These are phyloP conservation scores for Candida ipomoeae DNA, from an alignment of 805 yeast genomes.

Conservation along the genomic window DNA sequence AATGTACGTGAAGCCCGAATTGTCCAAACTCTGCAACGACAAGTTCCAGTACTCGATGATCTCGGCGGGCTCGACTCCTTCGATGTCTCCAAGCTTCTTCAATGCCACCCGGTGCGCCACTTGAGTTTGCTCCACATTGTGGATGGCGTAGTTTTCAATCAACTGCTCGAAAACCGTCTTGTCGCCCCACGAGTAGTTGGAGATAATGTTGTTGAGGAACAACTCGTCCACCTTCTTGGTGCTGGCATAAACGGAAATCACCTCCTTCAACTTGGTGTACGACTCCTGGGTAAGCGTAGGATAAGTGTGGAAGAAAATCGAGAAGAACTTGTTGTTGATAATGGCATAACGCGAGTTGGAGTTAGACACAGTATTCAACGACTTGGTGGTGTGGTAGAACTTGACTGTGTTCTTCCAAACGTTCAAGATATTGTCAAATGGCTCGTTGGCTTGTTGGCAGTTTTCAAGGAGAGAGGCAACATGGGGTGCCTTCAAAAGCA, in stretches of 20 bases:
- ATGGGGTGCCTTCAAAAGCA: slow-evolving; percentile 68
- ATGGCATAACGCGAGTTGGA: slow-evolving; percentile 70
- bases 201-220: slow-evolving; percentile 72
- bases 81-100: slow-evolving; percentile 67
- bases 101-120: slow-evolving; percentile 70
- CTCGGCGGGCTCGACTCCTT: slow-evolving; percentile 45
- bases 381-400: slow-evolving; percentile 44
- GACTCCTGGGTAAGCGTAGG: slow-evolving; percentile 52
- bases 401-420: slow-evolving; percentile 61
- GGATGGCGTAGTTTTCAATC: slow-evolving; percentile 54
- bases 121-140: slow-evolving; percentile 56
- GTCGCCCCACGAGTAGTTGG: slow-evolving; percentile 67
- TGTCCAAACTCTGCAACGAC: slow-evolving; percentile 44
- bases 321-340: slow-evolving; percentile 63
- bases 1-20: slow-evolving; percentile 54
- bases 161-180: slow-evolving; percentile 61
- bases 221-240: slow-evolving; percentile 68
- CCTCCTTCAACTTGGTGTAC: slow-evolving; percentile 49
- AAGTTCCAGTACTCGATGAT: slow-evolving; percentile 57
- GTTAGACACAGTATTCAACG: slow-evolving; percentile 33
- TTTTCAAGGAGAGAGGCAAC: slow-evolving; percentile 62
- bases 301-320: slow-evolving; percentile 59
- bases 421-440: slow-evolving; percentile 53
- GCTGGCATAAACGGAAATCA: slow-evolving; percentile 53
- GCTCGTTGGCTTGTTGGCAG: slow-evolving; percentile 52